phyloP scores from a whole-genome alignment of 495 filamentous ascomycete genomes.

The Talaromyces borbonicus region DNA sequence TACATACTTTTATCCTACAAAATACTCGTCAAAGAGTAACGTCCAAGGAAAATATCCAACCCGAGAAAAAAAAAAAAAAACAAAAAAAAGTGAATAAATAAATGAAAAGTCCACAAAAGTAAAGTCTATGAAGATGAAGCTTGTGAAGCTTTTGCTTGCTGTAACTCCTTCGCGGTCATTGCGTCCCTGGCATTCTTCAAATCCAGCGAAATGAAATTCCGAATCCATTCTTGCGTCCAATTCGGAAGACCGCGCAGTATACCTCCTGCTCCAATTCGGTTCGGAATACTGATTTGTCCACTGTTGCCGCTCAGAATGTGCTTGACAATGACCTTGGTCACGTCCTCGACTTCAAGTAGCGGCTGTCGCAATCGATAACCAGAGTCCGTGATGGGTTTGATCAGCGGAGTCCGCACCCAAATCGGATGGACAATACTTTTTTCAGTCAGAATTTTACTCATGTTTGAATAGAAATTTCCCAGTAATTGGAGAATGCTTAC shows the following conservation, averaged over 20 bases:
- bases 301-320: conserved; percentile 34
- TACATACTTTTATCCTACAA: neutral
- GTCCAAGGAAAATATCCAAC: no score
- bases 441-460: neutral
- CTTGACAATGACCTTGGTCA: conserved; percentile 29
- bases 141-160: no score
- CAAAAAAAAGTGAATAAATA: no score
- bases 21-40: no score
- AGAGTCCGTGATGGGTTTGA: conserved; percentile 28
- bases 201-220: conserved; percentile 19
- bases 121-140: no score
- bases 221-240: conserved; percentile 32
- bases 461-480: neutral
- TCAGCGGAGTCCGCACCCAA: conserved; percentile 40
- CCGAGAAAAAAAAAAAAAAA: no score
- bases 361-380: conserved; percentile 28
- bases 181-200: conserved; percentile 13
- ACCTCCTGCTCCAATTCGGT: conserved; percentile 12
- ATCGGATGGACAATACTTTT: conserved; percentile 33
- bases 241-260: conserved; percentile 29
- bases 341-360: conserved; percentile 26
- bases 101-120: neutral
- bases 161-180: conserved; percentile 3
- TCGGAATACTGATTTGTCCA: conserved; percentile 31
- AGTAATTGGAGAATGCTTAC: conserved; percentile 15